Base-by-base conservation (phyloP, 2,329 filamentous ascomycete species). In the Fusarium sp. region DNA sequence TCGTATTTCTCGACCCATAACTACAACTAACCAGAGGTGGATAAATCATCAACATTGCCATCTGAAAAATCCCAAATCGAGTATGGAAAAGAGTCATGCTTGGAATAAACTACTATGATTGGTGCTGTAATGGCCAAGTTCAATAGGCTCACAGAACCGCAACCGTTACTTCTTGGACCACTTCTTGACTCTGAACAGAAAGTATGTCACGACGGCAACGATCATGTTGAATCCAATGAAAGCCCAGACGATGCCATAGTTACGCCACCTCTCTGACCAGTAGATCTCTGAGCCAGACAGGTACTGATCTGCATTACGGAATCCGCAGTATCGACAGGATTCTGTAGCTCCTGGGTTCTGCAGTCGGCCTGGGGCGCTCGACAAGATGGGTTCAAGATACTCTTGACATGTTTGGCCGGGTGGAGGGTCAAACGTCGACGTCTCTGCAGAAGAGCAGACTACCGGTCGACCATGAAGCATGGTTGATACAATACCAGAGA, bases 191-290 rank as follows among this genome's bases (percentile, higher is more conserved):
- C 87, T 76, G 67, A 87, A 84, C 17, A 86, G 63, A 72, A 84
- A 92, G 73, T 92, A 92, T 1, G 87, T 73, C 10, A 79, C 61
- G 3, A 90, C 76, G 0, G 88, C 86, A 3, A 81, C 76, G 35
- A 75, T 73, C 35, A 89, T 80, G 66, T 91, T 89, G 72, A 91
- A 89, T 0, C 76, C 57, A 35, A 91, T 82, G 65, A 83, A 92
- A 0, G 79, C 86, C 83, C 87, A 91, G 68, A 91, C 77, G 36
- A 92, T 79, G 2, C 88, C 89, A 54, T 86, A 91, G 70, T 92
- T 90, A 53, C 88, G 79, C 88, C 88, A 91, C 3, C 85, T 70
- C 49, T 88, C 79, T 4, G 56, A 67, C 65, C 82, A 88, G 19
- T 71, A 75, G 36, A 88, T 83, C 9, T 72, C 62, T 2, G 78